phyloP scores from a whole-genome alignment of 805 yeast genomes.

The Peterozyma xylosa region DNA sequence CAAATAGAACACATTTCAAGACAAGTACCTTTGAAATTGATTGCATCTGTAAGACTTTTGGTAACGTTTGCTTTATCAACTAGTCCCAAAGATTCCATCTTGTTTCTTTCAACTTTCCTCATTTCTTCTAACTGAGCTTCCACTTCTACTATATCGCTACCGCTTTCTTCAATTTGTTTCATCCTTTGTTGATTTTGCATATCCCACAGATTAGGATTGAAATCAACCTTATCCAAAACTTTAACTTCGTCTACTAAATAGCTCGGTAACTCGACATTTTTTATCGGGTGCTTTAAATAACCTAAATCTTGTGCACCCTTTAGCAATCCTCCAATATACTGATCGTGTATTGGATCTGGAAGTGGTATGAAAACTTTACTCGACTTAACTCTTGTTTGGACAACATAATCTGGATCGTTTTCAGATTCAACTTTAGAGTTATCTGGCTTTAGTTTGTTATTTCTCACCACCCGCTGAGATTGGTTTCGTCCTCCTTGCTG shows the following conservation, averaged over 20 bases:
- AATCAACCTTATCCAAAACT: constrained; percentile 25
- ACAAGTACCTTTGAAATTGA: constrained; percentile 82
- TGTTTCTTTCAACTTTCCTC: constrained; percentile 66
- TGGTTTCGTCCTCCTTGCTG: constrained; percentile 7
- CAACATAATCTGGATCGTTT: constrained; percentile 4
- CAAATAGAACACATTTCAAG: constrained; percentile 91
- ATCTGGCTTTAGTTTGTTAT: background rate
- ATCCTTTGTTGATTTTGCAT: constrained; percentile 58
- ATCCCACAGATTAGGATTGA: constrained; percentile 57
- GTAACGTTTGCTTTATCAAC: constrained; percentile 84
- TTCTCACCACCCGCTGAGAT: constrained; percentile 23
- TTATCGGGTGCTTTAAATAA: constrained; percentile 15
- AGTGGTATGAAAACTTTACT: background rate
- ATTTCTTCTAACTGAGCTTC: constrained; percentile 69
- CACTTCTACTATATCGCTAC: constrained; percentile 56
- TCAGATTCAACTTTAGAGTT: background rate
- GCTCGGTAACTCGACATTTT: constrained; percentile 17
- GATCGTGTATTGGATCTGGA: constrained; percentile 9
- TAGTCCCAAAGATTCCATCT: constrained; percentile 73
- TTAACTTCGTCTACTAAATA: constrained; percentile 24
- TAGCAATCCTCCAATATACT: constrained; percentile 22
- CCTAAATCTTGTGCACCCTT: constrained; percentile 20
- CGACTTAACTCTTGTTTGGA: constrained; percentile 15
- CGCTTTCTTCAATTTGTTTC: constrained; percentile 37
- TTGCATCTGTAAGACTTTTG: constrained; percentile 83